Percentiles rank a stretch among this genome's conserved stretches.
phyloP scores from a whole-genome alignment of 176 grass and related monocot genomes.

The Ampelocalamus luodianensis region DNA sequence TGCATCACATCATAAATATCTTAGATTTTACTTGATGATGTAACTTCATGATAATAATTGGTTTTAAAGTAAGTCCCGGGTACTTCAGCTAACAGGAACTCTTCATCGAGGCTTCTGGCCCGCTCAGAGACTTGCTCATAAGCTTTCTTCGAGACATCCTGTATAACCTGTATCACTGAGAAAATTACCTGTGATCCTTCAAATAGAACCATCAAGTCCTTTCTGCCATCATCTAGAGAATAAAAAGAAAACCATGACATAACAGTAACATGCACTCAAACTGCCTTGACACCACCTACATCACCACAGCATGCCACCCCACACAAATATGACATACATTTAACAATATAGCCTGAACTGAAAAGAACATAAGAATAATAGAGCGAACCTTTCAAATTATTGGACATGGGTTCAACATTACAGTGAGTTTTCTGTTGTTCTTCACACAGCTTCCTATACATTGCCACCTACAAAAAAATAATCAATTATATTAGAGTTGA shows the following conservation, averaged over 20 bases:
- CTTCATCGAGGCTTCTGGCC: constrained; percentile 79
- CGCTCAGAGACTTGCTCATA: constrained; percentile 79
- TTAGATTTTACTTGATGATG: neutral
- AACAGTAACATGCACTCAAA: constrained; percentile 24
- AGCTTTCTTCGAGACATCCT: constrained; percentile 77
- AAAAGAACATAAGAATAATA: constrained; percentile 5
- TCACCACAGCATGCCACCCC: constrained; percentile 11
- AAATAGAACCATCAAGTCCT: constrained; percentile 80
- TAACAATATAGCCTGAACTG: neutral
- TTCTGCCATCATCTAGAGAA: constrained; percentile 66
- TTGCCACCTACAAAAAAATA: constrained; percentile 68
- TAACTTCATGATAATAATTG: neutral
- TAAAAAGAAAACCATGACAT: constrained; percentile 31
- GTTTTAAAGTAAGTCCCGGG: neutral
- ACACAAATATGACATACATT: neutral
- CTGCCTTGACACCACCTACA: neutral
- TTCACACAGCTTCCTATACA: constrained; percentile 95
- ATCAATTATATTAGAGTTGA: constrained; percentile 16
- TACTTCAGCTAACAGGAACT: constrained; percentile 37
- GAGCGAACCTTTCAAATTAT: constrained; percentile 56
- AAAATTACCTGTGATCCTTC: constrained; percentile 85
- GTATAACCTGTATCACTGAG: constrained; percentile 14
- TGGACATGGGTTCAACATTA: constrained; percentile 55
- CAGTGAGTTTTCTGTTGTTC: constrained; percentile 70
- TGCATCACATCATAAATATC: neutral